These are phyloP conservation scores for Yamadazyma atlantica DNA, from an alignment of 1,139 yeast species.

Conservation along the genomic window DNA sequence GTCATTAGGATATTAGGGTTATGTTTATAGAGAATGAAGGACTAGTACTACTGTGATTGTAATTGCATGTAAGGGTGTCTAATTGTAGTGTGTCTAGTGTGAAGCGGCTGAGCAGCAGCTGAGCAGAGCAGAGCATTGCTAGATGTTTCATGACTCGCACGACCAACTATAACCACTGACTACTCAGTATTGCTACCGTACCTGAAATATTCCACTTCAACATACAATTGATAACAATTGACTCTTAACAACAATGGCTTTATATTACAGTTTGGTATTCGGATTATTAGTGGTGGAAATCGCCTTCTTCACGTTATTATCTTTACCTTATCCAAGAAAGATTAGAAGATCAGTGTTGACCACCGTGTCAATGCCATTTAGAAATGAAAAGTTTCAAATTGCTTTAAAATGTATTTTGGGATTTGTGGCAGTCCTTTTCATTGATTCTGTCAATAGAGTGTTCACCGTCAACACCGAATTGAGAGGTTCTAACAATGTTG, in stretches of 20 bases:
- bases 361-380: conserved; percentile 67
- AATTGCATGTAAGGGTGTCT: too few relatives aligned
- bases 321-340: conserved; percentile 81
- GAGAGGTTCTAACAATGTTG: conserved; percentile 25
- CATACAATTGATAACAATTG: too few relatives aligned
- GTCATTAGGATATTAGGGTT: conserved; percentile 28
- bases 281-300: conserved; percentile 74
- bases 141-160: too few relatives aligned
- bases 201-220: too few relatives aligned
- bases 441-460: conserved; percentile 87
- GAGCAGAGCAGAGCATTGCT: too few relatives aligned
- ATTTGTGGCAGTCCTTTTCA: conserved; percentile 78
- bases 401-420: conserved; percentile 81
- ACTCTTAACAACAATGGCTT: conserved; percentile 53
- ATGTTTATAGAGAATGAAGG: too few relatives aligned
- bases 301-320: conserved; percentile 75
- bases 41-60: too few relatives aligned
- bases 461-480: conserved; percentile 68
- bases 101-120: too few relatives aligned
- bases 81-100: too few relatives aligned
- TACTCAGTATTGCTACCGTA: too few relatives aligned
- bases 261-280: conserved; percentile 75
- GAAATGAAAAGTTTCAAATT: conserved; percentile 69
- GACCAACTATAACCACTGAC: too few relatives aligned
- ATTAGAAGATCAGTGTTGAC: conserved; percentile 68